These are phyloP conservation scores for Lactifluus volemus DNA, from an alignment of 768 basidiomycete species.

Conservation along the genomic window DNA sequence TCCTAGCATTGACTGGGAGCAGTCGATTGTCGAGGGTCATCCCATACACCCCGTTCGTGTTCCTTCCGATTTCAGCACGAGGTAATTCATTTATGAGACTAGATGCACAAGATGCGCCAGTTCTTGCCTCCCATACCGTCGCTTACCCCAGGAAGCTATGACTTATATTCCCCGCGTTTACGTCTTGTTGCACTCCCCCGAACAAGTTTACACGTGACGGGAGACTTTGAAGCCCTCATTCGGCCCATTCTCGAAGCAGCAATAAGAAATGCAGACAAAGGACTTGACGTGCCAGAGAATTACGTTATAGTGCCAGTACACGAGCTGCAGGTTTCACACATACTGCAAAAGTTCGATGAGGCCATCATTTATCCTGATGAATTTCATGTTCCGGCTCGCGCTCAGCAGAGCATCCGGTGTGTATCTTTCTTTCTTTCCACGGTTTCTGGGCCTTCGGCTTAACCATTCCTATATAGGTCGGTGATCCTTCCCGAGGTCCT, in stretches of 20 bases:
- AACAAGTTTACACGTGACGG: slow-evolving; percentile 36
- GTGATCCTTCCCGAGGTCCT: slow-evolving; percentile 42
- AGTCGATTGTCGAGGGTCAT: slow-evolving; percentile 53
- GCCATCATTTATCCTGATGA: slow-evolving; percentile 38
- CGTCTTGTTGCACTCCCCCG: slow-evolving; percentile 41
- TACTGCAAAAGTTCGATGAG: slow-evolving; percentile 41
- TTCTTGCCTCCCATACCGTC: slow-evolving; percentile 43
- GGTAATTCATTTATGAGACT: not conserved
- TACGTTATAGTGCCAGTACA: slow-evolving; percentile 43
- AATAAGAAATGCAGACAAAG: slow-evolving; percentile 30
- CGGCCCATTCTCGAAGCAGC: slow-evolving; percentile 35
- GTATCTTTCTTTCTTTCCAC: not conserved
- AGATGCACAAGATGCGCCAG: slow-evolving; percentile 52
- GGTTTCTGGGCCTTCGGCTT: not conserved
- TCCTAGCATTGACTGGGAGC: slow-evolving; percentile 50
- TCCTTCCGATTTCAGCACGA: not conserved
- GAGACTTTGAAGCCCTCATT: slow-evolving; percentile 39
- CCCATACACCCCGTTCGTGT: slow-evolving; percentile 46
- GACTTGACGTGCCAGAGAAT: slow-evolving; percentile 28
- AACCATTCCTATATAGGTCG: slow-evolving; percentile 31
- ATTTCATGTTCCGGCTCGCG: slow-evolving; percentile 36
- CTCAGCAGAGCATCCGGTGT: slow-evolving; percentile 49
- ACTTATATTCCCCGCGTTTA: slow-evolving; percentile 41
- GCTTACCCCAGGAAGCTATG: slow-evolving; percentile 38
- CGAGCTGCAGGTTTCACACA: slow-evolving; percentile 44